These are phyloP conservation scores for Scedosporium dehoogii DNA, from an alignment of 2,329 filamentous ascomycete species.

Conservation along the genomic window DNA sequence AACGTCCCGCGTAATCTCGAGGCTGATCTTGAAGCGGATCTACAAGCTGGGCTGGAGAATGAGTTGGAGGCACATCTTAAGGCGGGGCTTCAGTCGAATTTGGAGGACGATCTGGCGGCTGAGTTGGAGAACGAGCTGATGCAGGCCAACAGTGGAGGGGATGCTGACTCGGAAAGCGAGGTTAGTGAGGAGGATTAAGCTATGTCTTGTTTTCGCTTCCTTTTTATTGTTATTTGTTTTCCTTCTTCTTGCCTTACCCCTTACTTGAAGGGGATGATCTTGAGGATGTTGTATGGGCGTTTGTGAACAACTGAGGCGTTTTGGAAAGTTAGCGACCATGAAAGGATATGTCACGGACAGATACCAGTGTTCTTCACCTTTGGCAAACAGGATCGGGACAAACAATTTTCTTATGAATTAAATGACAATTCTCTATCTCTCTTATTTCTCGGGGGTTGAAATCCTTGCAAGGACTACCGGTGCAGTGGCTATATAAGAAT, in stretches of 20 bases:
- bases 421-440: background rate
- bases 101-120: conserved; percentile 44
- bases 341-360: background rate
- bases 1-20: conserved; percentile 9
- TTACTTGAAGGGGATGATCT: background rate
- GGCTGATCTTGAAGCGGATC: conserved; percentile 12
- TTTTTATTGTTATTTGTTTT: conserved; percentile 2
- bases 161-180: conserved; percentile 48
- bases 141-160: conserved; percentile 27
- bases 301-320: background rate
- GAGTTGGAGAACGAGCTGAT: conserved; percentile 47
- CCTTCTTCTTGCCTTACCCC: background rate
- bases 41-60: conserved; percentile 9
- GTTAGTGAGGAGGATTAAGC: conserved; percentile 55
- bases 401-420: background rate
- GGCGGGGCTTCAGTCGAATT: conserved; percentile 24
- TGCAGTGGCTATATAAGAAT: too few relatives aligned
- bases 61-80: conserved; percentile 11
- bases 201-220: conserved; percentile 2
- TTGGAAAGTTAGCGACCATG: background rate
- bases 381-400: background rate
- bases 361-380: background rate
- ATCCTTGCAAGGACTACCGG: too few relatives aligned
- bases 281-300: background rate
- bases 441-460: too few relatives aligned